Base-by-base conservation (phyloP, 177 flowering plant species). In the Vitis hybrid region DNA sequence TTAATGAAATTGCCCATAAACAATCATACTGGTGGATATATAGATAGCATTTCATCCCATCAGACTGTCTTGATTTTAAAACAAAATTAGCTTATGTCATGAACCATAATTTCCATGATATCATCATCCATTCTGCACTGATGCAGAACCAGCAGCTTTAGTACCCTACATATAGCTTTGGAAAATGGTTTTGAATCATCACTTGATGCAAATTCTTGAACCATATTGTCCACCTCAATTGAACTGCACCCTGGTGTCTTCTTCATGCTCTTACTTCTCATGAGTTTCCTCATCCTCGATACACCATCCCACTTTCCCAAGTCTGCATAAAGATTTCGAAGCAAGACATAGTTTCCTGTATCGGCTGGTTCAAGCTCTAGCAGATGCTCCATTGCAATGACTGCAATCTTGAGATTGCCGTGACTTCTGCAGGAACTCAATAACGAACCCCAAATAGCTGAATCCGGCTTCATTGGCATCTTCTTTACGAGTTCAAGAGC, bases 401-500 rank as follows among this genome's bases (percentile, higher is more conserved):
- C 56, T 10, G 85, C 91, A 56, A 79, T 72, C 56, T 83, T 81
- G 17, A 82, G 78, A 74, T 80, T 80, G 56, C 82, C 45, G 15
- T 79, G 64, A 64, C 67, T 74, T 69, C 85, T 82, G 70, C 85
- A 79, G 57, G 85, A 80, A 63, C 85, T 83, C 48, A 85, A 58
- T 58, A 82, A 63, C 30, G 85, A 85, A 21, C 87, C 83, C 87
- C 88, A 86, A 34, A 88, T 86, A 56, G 86, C 80, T 13, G 97
- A 76, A 76, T 87, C 91, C 11, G 93, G 89, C 65, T 82, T 76
- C 71, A 89, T 72, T 26, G 89, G 92, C 93, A 93, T 91, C 66
- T 76, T 73, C 70, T 75, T 6, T 2, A 85, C 70, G 8, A 81
- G n/a, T 14, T 78, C 58, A 39, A 84, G 69, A 64, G 91, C 88